Percentiles rank a stretch among this genome's conserved stretches.
Conservation (phyloP, 345 rosid species). For the Salix suchowensis region DNA sequence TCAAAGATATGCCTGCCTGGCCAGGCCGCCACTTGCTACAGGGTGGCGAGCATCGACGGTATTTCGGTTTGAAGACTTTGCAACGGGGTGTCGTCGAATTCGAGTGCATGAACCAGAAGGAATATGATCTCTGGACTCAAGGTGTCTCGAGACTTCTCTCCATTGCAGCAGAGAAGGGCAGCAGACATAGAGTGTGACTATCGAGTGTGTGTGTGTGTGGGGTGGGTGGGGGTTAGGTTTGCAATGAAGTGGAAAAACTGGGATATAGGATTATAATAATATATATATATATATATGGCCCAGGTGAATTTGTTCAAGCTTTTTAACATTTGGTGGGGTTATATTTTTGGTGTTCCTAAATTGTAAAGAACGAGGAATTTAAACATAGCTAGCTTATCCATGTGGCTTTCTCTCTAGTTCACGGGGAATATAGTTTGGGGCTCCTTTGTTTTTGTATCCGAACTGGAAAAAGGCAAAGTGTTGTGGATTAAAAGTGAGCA, state of each 20-base stretch:
- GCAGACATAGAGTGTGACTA: slow-evolving; percentile 48
- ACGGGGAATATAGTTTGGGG: not conserved
- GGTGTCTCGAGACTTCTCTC: slow-evolving; percentile 83
- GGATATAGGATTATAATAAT: not conserved
- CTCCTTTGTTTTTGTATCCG: not conserved
- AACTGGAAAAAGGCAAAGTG: not conserved
- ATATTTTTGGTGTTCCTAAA: not conserved
- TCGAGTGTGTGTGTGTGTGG: no score
- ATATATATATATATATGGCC: not conserved
- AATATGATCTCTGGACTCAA: slow-evolving; percentile 85
- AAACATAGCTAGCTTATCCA: not conserved
- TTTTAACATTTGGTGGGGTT: not conserved
- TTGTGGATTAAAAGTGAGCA: not conserved
- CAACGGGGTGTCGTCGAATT: slow-evolving; percentile 64
- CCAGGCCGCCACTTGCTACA: slow-evolving; percentile 80
- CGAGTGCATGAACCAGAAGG: slow-evolving; percentile 73
- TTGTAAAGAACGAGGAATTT: not conserved
- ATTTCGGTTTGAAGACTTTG: slow-evolving; percentile 70
- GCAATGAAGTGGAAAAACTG: slow-evolving; percentile 1
- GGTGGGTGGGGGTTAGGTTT: not conserved
- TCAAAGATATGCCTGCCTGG: slow-evolving; percentile 78
- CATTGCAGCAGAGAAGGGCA: slow-evolving; percentile 53
- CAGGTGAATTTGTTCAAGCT: not conserved
- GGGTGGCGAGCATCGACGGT: slow-evolving; percentile 69
- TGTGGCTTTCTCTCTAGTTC: not conserved